Evolutionary conservation across 192 early-diverging fungal genomes (phyloP).

Genomic region (Linnemannia exigua): DNA sequence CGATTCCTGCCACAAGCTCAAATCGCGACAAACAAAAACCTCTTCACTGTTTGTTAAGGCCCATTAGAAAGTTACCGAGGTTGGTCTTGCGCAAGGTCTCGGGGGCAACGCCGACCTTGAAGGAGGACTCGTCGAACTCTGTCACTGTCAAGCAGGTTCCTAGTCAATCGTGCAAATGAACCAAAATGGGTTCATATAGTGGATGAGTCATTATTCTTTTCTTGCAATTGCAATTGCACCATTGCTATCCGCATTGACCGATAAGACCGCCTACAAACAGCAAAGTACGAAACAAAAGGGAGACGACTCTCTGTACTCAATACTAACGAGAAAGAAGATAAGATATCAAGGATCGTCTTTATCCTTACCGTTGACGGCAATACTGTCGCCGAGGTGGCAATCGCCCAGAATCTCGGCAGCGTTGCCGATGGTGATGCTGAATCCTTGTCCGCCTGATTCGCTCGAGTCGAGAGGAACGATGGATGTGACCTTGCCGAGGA

Average conservation of each 20-base stretch:
- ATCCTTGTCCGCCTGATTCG: slow-evolving; percentile 87
- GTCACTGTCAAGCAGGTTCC: slow-evolving; percentile 97
- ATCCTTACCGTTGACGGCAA: slow-evolving; percentile 86
- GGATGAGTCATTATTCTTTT: too few species aligned
- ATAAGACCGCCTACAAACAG: too few species aligned
- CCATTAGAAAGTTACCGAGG: slow-evolving; percentile 84
- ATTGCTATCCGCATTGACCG: too few species aligned
- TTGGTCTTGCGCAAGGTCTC: slow-evolving; percentile 96
- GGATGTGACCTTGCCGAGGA: slow-evolving; percentile 81
- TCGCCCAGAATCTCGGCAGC: slow-evolving; percentile 82
- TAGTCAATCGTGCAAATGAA: too few species aligned
- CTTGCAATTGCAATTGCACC: too few species aligned
- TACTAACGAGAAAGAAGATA: not conserved
- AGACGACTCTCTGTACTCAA: too few species aligned
- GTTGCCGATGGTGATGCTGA: slow-evolving; percentile 84
- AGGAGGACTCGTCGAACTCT: slow-evolving; percentile 83
- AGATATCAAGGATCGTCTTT: not conserved
- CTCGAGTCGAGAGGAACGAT: slow-evolving; percentile 80
- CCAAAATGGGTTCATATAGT: too few species aligned
- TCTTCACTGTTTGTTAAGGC: too few species aligned
- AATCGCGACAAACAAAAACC: not conserved
- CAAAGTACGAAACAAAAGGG: too few species aligned
- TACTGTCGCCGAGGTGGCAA: slow-evolving; percentile 94
- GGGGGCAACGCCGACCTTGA: slow-evolving; percentile 95
- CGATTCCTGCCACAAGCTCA: not conserved